Evolutionary conservation across 2,329 filamentous ascomycete species (phyloP), one percentile per base, ranked within the genome.

Genomic region (Fusarium paranaense): DNA sequence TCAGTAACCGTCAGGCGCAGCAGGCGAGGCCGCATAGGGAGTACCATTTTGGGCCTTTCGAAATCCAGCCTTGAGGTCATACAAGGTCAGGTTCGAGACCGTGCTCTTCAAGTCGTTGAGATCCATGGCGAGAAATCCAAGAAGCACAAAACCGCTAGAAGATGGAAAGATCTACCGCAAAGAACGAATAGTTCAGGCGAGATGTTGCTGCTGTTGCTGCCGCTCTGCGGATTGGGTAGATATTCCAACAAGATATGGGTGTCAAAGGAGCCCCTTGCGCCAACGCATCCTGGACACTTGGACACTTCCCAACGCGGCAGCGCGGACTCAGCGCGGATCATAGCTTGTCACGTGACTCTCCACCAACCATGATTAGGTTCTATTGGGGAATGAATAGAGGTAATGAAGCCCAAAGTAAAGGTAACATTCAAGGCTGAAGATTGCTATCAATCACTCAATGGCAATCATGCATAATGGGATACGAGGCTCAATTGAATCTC

Each of bases 21-120:
- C 54, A 33, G 60, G 50, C 40, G 58, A 70, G 54, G 42, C 40
- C 38, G 62, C 60, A 57, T 45, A 66, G 62, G 62, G 59, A 32
- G 60, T 86, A 98, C 95, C 95, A 96, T 98, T 98, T 82, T 98
- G 95, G 69, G 97, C 94, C 85, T 98, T 98, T 78, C 95, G 92
- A 78, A 98, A 95, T 75, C 95, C 94, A 64, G 95, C 95, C 87
- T 98, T 98, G 86, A 98, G 82, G 85, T 98, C 95, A 87, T 98
- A 98, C 83, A 98, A 89, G 79, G 94, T 94, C 89, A 98, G 88
- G 86, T 97, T 97, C 87, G 92, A 92, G 84, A 98, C 95, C 85
- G 94, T 92, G 79, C 94, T 94, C 84, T 94, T 96, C 64, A 98
- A 84, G 81, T 89, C 94, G 85, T 92, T 93, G 82, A 97, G 89